Percentiles rank a stretch among this genome's conserved stretches.
Evolutionary conservation across 163 green algal species (phyloP).

Genomic region (Prototheca wickerhamii): DNA sequence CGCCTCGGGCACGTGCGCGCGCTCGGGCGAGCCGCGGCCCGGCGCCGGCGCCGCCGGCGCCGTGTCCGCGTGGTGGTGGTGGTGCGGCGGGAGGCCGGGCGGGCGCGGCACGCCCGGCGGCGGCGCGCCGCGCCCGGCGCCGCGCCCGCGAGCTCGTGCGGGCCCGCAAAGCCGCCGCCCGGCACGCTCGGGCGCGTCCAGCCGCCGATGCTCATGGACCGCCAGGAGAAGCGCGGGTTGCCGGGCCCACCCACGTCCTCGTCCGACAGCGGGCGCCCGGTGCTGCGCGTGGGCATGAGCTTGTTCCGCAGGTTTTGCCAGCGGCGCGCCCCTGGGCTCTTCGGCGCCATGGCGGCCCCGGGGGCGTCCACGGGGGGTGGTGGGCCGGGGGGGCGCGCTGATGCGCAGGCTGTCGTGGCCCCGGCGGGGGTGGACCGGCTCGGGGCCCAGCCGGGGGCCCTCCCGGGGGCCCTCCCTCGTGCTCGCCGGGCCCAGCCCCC

Average conservation of each 20-base stretch:
- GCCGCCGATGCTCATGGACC: not conserved
- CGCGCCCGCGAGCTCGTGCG: not conserved
- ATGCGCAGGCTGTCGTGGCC: too few species aligned
- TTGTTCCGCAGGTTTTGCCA: too few species aligned
- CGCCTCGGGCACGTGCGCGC: not conserved
- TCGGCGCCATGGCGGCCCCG: too few species aligned
- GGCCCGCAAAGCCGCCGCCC: not conserved
- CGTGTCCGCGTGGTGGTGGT: not conserved
- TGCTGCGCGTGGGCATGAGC: not conserved
- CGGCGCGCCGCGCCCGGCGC: too few species aligned
- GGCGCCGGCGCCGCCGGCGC: not conserved
- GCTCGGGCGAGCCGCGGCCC: not conserved
- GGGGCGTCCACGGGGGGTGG: not conserved
- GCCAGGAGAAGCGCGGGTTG: not conserved
- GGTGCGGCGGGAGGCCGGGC: not conserved
- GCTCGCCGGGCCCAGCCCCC: too few species aligned
- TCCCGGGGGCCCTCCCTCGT: too few species aligned
- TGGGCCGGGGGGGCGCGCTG: not conserved
- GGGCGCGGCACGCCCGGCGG: too few species aligned
- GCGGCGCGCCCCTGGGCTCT: too few species aligned
- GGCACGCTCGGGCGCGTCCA: conserved; percentile 2
- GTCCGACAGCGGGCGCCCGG: not conserved
- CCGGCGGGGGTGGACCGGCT: too few species aligned
- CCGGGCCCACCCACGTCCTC: not conserved
- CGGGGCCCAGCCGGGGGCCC: too few species aligned